Percentiles rank a stretch among this genome's conserved stretches.
phyloP scores from a whole-genome alignment of 225 moss, liverwort and hornwort genomes.

The Pseudisothecium myosuroides region DNA sequence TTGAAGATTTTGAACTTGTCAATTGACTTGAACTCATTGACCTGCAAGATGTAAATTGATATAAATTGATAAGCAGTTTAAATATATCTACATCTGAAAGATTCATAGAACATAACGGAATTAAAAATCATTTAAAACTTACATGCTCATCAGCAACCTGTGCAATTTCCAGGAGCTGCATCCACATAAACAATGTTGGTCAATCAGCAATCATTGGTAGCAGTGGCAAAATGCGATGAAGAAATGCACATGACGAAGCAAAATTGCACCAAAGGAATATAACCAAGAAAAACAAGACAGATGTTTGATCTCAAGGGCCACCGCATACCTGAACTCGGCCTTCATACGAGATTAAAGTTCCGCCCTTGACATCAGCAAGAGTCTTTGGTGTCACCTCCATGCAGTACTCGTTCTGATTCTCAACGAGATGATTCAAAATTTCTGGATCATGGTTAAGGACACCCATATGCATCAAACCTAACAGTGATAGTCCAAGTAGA shows the following conservation, averaged over 20 bases:
- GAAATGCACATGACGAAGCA: neutral
- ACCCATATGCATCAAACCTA: neutral
- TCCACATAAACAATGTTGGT: neutral
- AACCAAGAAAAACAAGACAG: neutral
- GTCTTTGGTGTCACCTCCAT: slow-evolving; percentile 99
- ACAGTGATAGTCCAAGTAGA: neutral
- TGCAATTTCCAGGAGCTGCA: slow-evolving; percentile 98
- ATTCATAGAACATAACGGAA: neutral
- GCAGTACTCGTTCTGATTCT: slow-evolving; percentile 84
- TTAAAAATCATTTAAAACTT: neutral
- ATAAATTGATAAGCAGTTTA: neutral
- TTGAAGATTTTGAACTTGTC: slow-evolving; percentile 99
- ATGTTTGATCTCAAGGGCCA: neutral
- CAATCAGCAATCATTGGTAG: neutral
- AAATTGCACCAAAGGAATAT: neutral
- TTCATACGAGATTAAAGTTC: slow-evolving; percentile 94
- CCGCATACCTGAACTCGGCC: slow-evolving; percentile 74
- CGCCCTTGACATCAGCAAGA: slow-evolving; percentile 97
- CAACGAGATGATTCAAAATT: slow-evolving; percentile 88
- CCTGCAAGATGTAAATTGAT: slow-evolving; percentile 30
- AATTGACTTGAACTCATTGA: slow-evolving; percentile 94
- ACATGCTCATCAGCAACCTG: slow-evolving; percentile 94
- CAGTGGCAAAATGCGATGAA: neutral
- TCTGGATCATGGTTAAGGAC: slow-evolving; percentile 50
- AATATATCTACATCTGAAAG: neutral